A percentile compares a stretch with the other conserved stretches of the same genome.
Evolutionary conservation across 306 rosid species (phyloP).

Genomic region (Acacia acuminata): DNA sequence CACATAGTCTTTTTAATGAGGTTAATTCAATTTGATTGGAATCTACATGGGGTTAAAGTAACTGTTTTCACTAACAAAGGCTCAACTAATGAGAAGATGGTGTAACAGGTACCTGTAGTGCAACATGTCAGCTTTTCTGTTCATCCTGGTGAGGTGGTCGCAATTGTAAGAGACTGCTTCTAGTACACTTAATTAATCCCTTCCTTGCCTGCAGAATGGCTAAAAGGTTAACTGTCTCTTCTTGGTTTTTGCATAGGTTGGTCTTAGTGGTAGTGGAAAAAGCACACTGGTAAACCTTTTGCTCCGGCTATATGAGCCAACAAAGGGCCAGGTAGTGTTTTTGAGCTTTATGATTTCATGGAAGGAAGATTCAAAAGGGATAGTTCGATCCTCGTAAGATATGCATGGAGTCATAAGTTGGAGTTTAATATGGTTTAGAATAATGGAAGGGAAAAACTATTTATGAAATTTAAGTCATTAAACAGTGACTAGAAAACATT

Average conservation of each 20-base stretch:
- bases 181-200: slow-evolving; percentile 26
- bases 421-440: neutral
- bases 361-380: neutral
- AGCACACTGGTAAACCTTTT: slow-evolving; percentile 94
- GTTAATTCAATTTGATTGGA: slow-evolving; percentile 24
- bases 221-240: slow-evolving; percentile 33
- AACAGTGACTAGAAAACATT: neutral
- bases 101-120: slow-evolving; percentile 77
- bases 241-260: slow-evolving; percentile 59
- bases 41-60: slow-evolving; percentile 19
- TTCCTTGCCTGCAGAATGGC: slow-evolving; percentile 31
- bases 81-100: slow-evolving; percentile 30
- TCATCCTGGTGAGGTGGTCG: slow-evolving; percentile 86
- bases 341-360: slow-evolving; percentile 14
- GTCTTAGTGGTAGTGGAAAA: slow-evolving; percentile 98
- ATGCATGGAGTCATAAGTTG: slow-evolving; percentile 1
- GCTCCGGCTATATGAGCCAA: slow-evolving; percentile 94
- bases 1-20: slow-evolving; percentile 17
- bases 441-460: neutral
- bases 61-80: slow-evolving; percentile 30
- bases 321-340: slow-evolving; percentile 80
- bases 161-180: slow-evolving; percentile 68
- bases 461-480: slow-evolving; percentile 1
- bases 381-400: slow-evolving; percentile 12
- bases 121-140: slow-evolving; percentile 67